A percentile compares a stretch with the other conserved stretches of the same genome.
phyloP scores from a whole-genome alignment of 192 early-diverging fungal genomes.

The Anaeromyces robustus region DNA sequence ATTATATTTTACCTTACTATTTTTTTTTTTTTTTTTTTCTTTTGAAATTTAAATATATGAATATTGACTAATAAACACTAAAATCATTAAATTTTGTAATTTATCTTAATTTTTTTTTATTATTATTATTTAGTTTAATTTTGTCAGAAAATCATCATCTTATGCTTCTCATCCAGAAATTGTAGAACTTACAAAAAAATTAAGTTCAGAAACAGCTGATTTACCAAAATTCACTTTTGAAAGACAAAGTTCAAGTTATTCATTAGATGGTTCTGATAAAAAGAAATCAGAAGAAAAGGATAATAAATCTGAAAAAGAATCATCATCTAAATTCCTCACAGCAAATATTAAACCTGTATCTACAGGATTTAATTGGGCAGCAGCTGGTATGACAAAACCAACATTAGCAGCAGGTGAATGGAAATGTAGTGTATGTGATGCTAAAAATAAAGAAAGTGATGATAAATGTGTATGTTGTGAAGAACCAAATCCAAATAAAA shows the following conservation, averaged over 20 bases:
- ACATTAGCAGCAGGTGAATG: background rate
- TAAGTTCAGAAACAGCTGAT: background rate
- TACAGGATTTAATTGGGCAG: background rate
- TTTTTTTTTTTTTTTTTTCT: too few species aligned
- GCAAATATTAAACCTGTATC: background rate
- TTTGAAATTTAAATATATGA: too few species aligned
- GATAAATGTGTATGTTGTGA: background rate
- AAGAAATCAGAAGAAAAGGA: background rate
- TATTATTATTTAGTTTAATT: background rate
- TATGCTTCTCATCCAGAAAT: background rate
- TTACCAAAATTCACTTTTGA: background rate
- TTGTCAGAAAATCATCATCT: background rate
- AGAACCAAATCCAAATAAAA: background rate
- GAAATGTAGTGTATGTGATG: background rate
- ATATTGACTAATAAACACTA: too few species aligned
- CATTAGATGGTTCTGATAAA: background rate
- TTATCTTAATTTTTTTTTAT: too few species aligned
- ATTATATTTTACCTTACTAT: too few species aligned
- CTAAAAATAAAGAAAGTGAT: background rate
- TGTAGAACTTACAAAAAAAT: background rate
- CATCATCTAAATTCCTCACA: too few species aligned
- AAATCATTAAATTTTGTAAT: too few species aligned
- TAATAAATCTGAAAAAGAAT: background rate
- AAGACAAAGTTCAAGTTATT: background rate
- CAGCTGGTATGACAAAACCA: background rate